Conservation (phyloP, 2,329 filamentous ascomycete species). For the Alternaria gansuensis region DNA sequence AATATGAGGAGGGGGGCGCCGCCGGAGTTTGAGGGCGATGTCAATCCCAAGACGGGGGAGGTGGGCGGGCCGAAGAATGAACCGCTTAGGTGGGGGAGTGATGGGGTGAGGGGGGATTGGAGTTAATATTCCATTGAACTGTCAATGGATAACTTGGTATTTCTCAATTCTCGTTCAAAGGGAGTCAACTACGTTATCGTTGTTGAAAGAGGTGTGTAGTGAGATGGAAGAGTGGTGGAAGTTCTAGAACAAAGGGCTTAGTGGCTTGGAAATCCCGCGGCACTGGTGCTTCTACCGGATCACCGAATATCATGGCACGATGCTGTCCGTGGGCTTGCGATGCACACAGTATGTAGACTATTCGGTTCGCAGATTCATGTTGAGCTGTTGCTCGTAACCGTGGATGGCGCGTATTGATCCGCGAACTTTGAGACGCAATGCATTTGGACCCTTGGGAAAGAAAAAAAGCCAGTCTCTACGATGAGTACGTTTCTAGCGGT, state of each 20-base stretch:
- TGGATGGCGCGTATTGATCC: background rate
- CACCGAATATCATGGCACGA: conserved; percentile 1
- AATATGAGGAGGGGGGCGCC: conserved; percentile 78
- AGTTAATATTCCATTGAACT: conserved; percentile 66
- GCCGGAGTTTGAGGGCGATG: conserved; percentile 92
- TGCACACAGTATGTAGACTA: background rate
- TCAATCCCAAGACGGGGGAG: conserved; percentile 93
- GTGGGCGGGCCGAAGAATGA: conserved; percentile 98
- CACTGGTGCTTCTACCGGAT: background rate
- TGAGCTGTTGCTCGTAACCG: background rate
- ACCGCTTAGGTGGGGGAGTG: conserved; percentile 83
- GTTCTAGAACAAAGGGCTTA: background rate
- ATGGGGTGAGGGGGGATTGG: conserved; percentile 75
- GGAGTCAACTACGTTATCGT: background rate
- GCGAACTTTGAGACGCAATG: background rate
- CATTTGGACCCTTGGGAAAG: background rate
- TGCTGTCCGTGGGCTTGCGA: background rate
- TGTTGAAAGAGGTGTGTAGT: background rate
- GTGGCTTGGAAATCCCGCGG: conserved; percentile 5
- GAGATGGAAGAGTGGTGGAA: conserved; percentile 6
- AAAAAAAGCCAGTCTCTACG: background rate
- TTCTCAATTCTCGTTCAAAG: no score
- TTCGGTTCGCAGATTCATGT: background rate
- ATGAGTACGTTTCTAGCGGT: background rate
- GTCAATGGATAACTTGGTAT: background rate